Evolutionary conservation across 192 early-diverging fungal genomes (phyloP).

Genomic region (Kickxella alabastrina): DNA sequence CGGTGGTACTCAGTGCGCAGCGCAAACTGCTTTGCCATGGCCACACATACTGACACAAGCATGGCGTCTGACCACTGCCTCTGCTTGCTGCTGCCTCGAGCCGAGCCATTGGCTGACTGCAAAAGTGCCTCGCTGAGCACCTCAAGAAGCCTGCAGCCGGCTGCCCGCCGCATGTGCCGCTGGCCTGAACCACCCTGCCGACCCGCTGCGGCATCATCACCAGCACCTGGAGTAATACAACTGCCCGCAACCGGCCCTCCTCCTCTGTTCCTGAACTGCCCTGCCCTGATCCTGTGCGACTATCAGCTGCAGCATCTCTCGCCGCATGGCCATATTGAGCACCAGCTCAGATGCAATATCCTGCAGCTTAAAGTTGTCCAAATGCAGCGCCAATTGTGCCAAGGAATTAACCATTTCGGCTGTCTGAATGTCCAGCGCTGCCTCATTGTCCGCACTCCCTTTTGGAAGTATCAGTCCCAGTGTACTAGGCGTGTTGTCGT

Average conservation of each 20-base stretch:
- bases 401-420: constrained; percentile 10
- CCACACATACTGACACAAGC: constrained; percentile 15
- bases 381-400: constrained; percentile 13
- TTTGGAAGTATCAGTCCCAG: neutral
- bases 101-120: neutral
- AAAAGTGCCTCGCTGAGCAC: constrained; percentile 10
- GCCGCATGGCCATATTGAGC: constrained; percentile 20
- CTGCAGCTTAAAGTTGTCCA: constrained; percentile 3
- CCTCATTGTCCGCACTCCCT: too few relatives aligned
- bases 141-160: constrained; percentile 13
- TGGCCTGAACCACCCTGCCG: constrained; percentile 5
- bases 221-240: constrained; percentile 12
- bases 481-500: constrained; percentile 13
- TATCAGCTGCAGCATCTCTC: constrained; percentile 11
- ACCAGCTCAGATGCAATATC: constrained; percentile 23
- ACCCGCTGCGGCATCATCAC: constrained; percentile 15
- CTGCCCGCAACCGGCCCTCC: constrained; percentile 8
- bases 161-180: constrained; percentile 16
- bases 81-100: neutral
- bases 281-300: too few relatives aligned
- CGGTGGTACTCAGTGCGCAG: constrained; percentile 21
- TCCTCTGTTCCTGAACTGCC: constrained; percentile 1
- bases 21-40: constrained; percentile 20
- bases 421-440: too few relatives aligned
- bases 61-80: neutral